Percentiles rank a stretch among this genome's conserved stretches.
Conservation (phyloP, 768 basidiomycete genomes). For the Hygrocybe coccinea region DNA sequence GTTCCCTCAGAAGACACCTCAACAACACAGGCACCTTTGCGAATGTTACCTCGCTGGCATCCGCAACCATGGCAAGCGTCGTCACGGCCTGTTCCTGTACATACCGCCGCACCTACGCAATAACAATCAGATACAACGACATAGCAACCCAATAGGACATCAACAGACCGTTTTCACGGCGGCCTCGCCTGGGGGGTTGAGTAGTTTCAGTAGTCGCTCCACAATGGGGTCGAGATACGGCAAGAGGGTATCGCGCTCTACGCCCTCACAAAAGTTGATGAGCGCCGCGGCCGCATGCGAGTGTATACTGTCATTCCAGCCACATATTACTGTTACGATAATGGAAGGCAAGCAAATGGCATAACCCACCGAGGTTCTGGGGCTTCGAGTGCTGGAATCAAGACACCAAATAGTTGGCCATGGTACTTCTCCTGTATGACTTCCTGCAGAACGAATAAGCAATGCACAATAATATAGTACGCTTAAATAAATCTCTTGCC, state of each 20-base stretch:
- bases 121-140: slow-evolving; percentile 13
- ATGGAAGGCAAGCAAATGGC: neutral
- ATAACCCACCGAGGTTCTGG: slow-evolving; percentile 59
- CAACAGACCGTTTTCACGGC: slow-evolving; percentile 12
- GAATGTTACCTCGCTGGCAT: slow-evolving; percentile 76
- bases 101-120: slow-evolving; percentile 40
- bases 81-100: slow-evolving; percentile 88
- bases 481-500: slow-evolving; percentile 37
- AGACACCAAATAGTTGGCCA: slow-evolving; percentile 59
- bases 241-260: slow-evolving; percentile 63
- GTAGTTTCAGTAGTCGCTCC: slow-evolving; percentile 60
- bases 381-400: slow-evolving; percentile 71
- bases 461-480: neutral
- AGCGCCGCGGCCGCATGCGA: slow-evolving; percentile 83
- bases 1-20: slow-evolving; percentile 7
- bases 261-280: slow-evolving; percentile 89
- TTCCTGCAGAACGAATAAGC: slow-evolving; percentile 41
- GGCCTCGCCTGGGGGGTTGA: slow-evolving; percentile 50
- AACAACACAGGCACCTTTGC: slow-evolving; percentile 45
- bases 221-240: slow-evolving; percentile 81
- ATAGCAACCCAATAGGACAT: neutral
- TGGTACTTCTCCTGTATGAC: slow-evolving; percentile 71
- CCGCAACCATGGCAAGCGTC: slow-evolving; percentile 84
- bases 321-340: neutral
- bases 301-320: slow-evolving; percentile 54